Evolutionary conservation across 1,139 yeast species (phyloP), one percentile per base, ranked within the genome.

Genomic region (Suhomyces maxii): DNA sequence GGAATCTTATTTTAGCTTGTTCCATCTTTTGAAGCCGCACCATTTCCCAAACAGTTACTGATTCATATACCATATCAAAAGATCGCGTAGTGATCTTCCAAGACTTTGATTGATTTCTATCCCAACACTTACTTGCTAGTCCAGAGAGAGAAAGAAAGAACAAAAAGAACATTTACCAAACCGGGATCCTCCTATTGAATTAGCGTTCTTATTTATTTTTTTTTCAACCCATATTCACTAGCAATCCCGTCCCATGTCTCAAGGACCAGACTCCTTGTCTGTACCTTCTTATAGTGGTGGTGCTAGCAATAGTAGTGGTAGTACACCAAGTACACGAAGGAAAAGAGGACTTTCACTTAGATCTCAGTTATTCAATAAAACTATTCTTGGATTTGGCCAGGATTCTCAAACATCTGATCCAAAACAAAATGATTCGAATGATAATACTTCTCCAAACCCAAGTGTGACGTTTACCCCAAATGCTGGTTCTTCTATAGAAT

Each of bases 301-400:
- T 18, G 23, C 23, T 18, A 18, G 23, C 23, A 18, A 18, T 18
- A 18, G 23, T 18, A 37, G 11, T 18, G 34, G 11, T 25, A 31
- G 51, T 28, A 60, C 68, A 7, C 68, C 68, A 6, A 67, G 61
- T 23, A 53, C 64, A 4, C 65, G 79, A 41, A 71, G 93, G 52
- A 82, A 80, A 52, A 70, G 96, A 59, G 91, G 95, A 0, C 81
- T 84, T 50, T 85, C 93, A 3, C 67, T 88, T 45, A 74, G 95
- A 54, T 78, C 90, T 0, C 95, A 86, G 65, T 72, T 87, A 52
- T 81, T 87, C 67, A 83, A 79, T 62, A 83, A 79, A 52, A 64
- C 71, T 8, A 53, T 71, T n/a, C 54, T 46, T 59, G 40, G 44
- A 12, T 46, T 42, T 14, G 45, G 34, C 28, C 33, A 40, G 9